Evolutionary conservation across 495 filamentous ascomycete genomes (phyloP).

Genomic region (Penicillium verhagenii): DNA sequence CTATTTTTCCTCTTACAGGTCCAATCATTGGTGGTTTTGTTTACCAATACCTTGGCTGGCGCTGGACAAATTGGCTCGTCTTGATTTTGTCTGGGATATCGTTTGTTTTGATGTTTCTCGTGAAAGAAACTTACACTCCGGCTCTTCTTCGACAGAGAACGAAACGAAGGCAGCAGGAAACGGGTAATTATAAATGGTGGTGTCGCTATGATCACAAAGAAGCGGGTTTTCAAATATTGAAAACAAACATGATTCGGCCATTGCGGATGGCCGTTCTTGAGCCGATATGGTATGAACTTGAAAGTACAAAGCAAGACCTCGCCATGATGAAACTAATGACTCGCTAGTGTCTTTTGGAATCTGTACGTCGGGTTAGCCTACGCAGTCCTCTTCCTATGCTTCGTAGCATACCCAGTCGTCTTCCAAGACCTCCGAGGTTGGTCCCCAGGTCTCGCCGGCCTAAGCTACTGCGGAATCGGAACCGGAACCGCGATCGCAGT

Average conservation of each 20-base stretch:
- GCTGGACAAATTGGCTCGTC: conserved; percentile 80
- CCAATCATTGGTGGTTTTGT: conserved; percentile 71
- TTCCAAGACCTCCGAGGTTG: conserved; percentile 70
- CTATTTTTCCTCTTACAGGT: conserved; percentile 30
- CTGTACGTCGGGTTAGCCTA: conserved; percentile 70
- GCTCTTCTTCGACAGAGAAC: conserved; percentile 58
- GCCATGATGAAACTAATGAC: neutral
- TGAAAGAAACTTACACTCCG: conserved; percentile 71
- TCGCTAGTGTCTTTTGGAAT: conserved; percentile 61
- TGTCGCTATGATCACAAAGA: conserved; percentile 58
- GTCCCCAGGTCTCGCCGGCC: conserved; percentile 60
- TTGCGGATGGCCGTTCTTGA: conserved; percentile 65
- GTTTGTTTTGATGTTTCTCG: conserved; percentile 46
- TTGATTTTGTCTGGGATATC: conserved; percentile 59
- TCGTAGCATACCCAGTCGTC: conserved; percentile 71
- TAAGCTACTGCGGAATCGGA: conserved; percentile 71
- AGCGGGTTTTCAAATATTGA: conserved; percentile 32
- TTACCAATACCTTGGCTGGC: conserved; percentile 71
- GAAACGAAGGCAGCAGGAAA: conserved; percentile 56
- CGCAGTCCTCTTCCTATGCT: conserved; percentile 69
- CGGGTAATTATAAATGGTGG: conserved; percentile 63
- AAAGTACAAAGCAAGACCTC: neutral
- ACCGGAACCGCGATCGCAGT: conserved; percentile 64
- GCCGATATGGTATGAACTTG: conserved; percentile 58
- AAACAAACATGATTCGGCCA: conserved; percentile 62